Evolutionary conservation across 106 monocot species (phyloP).

Genomic region (Gastrodia elata): DNA sequence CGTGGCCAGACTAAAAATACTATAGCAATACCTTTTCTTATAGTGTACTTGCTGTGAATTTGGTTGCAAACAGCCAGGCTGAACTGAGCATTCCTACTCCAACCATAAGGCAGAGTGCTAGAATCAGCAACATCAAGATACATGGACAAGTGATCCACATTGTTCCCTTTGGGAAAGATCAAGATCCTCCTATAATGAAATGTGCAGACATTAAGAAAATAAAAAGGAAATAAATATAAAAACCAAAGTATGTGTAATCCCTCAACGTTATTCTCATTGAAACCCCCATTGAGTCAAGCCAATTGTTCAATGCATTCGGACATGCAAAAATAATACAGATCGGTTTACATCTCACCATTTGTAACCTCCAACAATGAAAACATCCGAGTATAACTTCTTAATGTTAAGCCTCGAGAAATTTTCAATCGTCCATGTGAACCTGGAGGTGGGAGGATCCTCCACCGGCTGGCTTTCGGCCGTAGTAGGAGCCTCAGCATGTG

Average conservation of each 20-base stretch:
- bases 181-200: constrained; percentile 49
- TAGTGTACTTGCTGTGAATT: constrained; percentile 53
- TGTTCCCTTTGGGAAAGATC: constrained; percentile 90
- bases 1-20: not conserved
- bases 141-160: constrained; percentile 84
- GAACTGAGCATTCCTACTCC: constrained; percentile 88
- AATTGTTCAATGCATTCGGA: not conserved
- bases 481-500: constrained; percentile 36
- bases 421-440: constrained; percentile 88
- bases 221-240: not conserved
- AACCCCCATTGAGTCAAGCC: not conserved
- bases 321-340: not conserved
- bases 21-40: constrained; percentile 46
- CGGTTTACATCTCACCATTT: constrained; percentile 52
- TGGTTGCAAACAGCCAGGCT: constrained; percentile 71
- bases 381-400: constrained; percentile 90
- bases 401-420: constrained; percentile 81
- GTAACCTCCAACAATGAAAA: constrained; percentile 71
- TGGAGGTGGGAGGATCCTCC: constrained; percentile 72
- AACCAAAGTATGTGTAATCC: not conserved
- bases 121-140: constrained; percentile 94
- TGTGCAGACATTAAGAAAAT: too few species aligned
- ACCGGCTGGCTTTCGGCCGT: constrained; percentile 68
- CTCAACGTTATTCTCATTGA: not conserved
- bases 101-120: constrained; percentile 60